Base-by-base conservation (phyloP, 208 protist species). In the Trypanosoma boissoni region DNA sequence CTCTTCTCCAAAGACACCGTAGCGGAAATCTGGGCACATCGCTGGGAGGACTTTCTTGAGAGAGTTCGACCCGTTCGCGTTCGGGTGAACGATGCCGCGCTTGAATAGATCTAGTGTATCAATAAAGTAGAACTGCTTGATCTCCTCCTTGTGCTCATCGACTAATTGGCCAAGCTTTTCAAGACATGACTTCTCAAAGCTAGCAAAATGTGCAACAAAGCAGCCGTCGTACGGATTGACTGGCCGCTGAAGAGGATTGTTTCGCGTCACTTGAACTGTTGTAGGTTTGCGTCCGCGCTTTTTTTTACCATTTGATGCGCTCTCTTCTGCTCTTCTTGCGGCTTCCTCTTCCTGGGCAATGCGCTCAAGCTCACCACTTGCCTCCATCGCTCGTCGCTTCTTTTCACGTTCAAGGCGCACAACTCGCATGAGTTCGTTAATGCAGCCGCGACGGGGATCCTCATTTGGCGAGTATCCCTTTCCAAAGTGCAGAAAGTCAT, bases 1-100 rank as follows among this genome's bases (percentile, higher is more conserved):
- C 36, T 90, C 87, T 6, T 64, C 71, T 24, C 88, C 86, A 58
- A 92, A 95, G 39, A 90, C 74, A 59, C 84, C 83, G 74, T 92
- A 92, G 61, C 91, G 80, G 52, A 92, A 88, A 58, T 92, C 86
- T 12, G 88, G 83, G 58, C 83, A 91, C 0, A 95, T 59, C 24
- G 85, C 88, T 20, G 88, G 88, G 32, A 95, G 75, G 52, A 95
- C 74, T 62, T 95, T 95, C 72, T 95, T 95, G 14, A 95, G 78
- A 26, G 86, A 92, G 75, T 91, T 92, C 6, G 83, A 92, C 28
- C 88, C 88, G 24, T 88, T 66, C 26, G 86, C 79, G 59, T 91
- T 92, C 16, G 88, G 88, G 59, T 92, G 86, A 24, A 86, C 58
- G 60, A 83, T 77, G 31, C 79, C 80, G 48, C 83, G 78, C 57